phyloP scores from a whole-genome alignment of 306 rosid species.

The Trifolium fragiferum region DNA sequence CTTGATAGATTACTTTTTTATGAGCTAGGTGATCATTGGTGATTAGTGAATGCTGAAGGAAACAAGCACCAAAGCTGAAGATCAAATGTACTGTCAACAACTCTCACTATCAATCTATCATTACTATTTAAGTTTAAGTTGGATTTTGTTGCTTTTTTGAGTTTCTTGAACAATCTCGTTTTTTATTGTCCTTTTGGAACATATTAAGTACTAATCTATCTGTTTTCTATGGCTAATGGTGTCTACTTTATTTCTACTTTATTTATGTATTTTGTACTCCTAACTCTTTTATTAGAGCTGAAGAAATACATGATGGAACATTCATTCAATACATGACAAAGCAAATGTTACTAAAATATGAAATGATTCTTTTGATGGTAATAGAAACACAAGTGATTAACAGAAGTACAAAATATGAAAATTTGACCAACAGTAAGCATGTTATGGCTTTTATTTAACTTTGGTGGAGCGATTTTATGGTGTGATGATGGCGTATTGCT shows the following conservation, averaged over 20 bases:
- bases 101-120: not conserved
- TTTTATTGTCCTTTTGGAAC: not conserved
- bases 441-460: constrained; percentile 13
- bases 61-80: not conserved
- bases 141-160: not conserved
- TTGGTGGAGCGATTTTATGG: not conserved
- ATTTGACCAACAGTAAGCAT: not conserved
- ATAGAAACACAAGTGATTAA: not conserved
- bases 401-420: not conserved
- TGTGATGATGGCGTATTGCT: not conserved
- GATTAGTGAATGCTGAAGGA: not conserved
- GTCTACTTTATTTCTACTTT: no score
- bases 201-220: not conserved
- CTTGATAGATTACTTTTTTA: not conserved
- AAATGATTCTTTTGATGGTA: not conserved
- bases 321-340: not conserved
- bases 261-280: no score
- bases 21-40: not conserved
- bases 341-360: not conserved
- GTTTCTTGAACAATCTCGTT: not conserved
- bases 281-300: no score
- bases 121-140: not conserved
- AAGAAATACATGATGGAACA: not conserved
- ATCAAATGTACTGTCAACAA: not conserved
- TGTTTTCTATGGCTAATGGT: not conserved